Evolutionary conservation across 1,284 basidiomycete genomes (phyloP), one percentile per base, ranked within the genome.

Genomic region (Puccinia sorghi): DNA sequence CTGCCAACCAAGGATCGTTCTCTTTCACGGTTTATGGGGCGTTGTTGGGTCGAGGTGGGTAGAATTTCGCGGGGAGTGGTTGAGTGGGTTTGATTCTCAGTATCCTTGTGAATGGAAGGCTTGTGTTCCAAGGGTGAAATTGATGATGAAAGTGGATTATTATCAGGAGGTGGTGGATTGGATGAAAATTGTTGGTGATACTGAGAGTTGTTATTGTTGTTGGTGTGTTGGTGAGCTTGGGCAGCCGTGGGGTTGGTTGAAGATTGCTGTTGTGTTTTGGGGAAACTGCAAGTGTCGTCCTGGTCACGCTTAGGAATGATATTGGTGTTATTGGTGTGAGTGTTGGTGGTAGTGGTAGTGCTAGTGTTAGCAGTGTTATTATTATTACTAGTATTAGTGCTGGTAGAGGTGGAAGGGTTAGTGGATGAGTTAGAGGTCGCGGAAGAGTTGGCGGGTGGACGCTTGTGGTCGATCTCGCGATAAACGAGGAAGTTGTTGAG

Each of bases 401-500:
- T 61, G 32, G 25, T 43, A 12, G 22, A 25, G 46, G 54, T 61
- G 50, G 61, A 32, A 64, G 71, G 39, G 61, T 78, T 66, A 37
- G 22, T 56, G 37, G 13, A n/a, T 52, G 64, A 46, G 72, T 37
- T 46, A 17, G 43, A 32, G 32, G 41, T 39, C 11, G 52, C 59
- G 27, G 22, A 48, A 8, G 50, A 48, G 17, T 22, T 32, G n/a
- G 50, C 48, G 7, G 69, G 39, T 17, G 66, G 57, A 22, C 71
- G 61, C 71, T 78, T 78, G n/a, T 71, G 78, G 52, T 73, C 69
- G 41, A 75, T 79, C 67, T 78, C 72, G 43, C 46, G 72, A 85
- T 88, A 80, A 82, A 91, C 90, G 81, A 98, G 87, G 84, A 97
- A 98, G 86, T 98, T 98, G 83, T 93, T 93, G 64, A 97, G 87